Conservation (phyloP, 2,329 filamentous ascomycete species). For the Beauveria asiatica region DNA sequence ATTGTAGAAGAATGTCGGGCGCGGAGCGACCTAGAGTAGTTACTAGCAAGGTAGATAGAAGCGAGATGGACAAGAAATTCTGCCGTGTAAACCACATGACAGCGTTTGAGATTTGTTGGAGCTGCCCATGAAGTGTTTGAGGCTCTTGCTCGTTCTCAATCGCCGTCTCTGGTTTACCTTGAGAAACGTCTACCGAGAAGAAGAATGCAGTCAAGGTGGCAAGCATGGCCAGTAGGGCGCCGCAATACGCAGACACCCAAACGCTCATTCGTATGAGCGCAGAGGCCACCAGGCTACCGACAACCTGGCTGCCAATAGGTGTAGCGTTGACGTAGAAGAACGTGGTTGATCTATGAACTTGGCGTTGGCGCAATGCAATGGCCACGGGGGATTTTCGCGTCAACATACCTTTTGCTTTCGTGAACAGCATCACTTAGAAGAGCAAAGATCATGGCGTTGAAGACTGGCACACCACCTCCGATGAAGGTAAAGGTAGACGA, state of each 20-base stretch:
- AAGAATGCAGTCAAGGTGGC: neutral
- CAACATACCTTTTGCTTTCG: neutral
- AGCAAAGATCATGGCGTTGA: neutral
- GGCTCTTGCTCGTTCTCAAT: neutral
- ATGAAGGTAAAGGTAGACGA: neutral
- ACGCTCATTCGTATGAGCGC: neutral
- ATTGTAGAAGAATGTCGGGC: constrained; percentile 13
- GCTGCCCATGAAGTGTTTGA: neutral
- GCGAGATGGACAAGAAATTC: neutral
- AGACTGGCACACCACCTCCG: neutral
- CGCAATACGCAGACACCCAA: neutral
- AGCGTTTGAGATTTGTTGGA: neutral
- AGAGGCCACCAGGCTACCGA: neutral
- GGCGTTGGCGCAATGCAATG: neutral
- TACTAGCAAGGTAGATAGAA: constrained; percentile 2
- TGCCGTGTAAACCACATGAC: neutral
- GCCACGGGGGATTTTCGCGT: neutral
- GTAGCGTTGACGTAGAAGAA: neutral
- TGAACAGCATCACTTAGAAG: neutral
- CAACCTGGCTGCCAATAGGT: neutral
- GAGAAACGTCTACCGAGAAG: neutral
- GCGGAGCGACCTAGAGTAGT: constrained; percentile 11
- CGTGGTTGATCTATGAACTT: neutral
- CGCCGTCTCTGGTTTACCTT: neutral
- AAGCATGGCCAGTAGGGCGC: neutral